A percentile compares a stretch with the other conserved stretches of the same genome.
These are phyloP conservation scores for Penicillium sp. DNA, from an alignment of 2,329 filamentous ascomycete genomes.

Conservation along the genomic window DNA sequence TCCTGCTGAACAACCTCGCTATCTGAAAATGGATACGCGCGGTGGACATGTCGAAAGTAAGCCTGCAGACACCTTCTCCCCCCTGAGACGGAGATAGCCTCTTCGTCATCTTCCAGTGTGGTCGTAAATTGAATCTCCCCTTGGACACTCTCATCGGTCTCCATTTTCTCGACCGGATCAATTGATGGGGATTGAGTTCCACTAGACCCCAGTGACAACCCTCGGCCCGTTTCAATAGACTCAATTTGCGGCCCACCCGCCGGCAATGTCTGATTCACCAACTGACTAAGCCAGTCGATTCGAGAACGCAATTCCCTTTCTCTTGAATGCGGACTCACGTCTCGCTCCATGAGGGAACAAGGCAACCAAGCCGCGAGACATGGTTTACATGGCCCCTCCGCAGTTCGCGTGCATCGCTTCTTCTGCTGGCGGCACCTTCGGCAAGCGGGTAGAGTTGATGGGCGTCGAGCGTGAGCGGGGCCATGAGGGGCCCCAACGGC, in stretches of 20 bases:
- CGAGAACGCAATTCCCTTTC: conserved; percentile 39
- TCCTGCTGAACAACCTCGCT: conserved; percentile 36
- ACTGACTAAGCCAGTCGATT: conserved; percentile 43
- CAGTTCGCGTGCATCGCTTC: conserved; percentile 49
- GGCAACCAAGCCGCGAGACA: conserved; percentile 43
- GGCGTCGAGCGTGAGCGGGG: neutral
- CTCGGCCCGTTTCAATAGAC: conserved; percentile 33
- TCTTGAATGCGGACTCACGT: conserved; percentile 36
- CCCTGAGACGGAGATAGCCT: conserved; percentile 18
- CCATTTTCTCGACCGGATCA: neutral
- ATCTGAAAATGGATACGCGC: conserved; percentile 50
- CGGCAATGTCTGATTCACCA: conserved; percentile 38
- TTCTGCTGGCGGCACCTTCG: conserved; percentile 49
- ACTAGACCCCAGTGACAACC: neutral
- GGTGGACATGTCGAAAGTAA: conserved; percentile 49
- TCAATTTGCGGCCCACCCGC: conserved; percentile 30
- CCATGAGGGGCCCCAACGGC: neutral
- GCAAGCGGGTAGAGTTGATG: conserved; percentile 32
- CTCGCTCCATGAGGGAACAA: conserved; percentile 38
- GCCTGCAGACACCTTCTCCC: conserved; percentile 44
- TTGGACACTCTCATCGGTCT: neutral
- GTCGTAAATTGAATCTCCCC: neutral
- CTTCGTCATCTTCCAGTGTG: neutral
- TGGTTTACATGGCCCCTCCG: conserved; percentile 35
- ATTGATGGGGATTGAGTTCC: neutral